phyloP scores from a whole-genome alignment of 2,329 filamentous ascomycete genomes.

The Coniochaeta prunicola region DNA sequence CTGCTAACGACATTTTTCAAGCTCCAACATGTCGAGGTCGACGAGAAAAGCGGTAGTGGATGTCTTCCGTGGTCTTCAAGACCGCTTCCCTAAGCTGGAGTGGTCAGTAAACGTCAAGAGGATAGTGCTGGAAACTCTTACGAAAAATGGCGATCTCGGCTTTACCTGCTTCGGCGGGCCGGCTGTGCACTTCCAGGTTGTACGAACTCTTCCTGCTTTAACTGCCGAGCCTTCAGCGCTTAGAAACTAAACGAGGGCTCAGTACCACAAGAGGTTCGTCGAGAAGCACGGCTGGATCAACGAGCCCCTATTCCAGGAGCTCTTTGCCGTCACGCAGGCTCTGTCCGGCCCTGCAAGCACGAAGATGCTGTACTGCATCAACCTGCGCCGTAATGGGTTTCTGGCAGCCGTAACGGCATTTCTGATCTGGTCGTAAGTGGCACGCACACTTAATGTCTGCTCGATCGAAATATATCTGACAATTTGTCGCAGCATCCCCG shows the following conservation, averaged over 20 bases:
- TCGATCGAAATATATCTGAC: background rate
- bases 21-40: background rate
- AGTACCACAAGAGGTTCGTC: slow-evolving; percentile 56
- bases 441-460: background rate
- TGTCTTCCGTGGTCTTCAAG: background rate
- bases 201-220: slow-evolving; percentile 17
- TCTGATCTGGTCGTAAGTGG: slow-evolving; percentile 51
- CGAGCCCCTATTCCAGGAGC: slow-evolving; percentile 64
- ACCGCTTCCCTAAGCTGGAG: background rate
- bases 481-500: slow-evolving; percentile 47
- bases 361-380: slow-evolving; percentile 65
- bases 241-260: background rate
- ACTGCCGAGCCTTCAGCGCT: background rate
- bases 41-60: background rate
- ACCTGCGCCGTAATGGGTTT: slow-evolving; percentile 55
- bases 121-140: background rate
- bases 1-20: background rate
- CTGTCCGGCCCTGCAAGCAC: slow-evolving; percentile 62
- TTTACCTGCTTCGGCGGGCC: slow-evolving; percentile 62
- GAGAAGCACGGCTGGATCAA: slow-evolving; percentile 57
- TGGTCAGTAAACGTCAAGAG: background rate
- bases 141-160: slow-evolving; percentile 51
- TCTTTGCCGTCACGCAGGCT: slow-evolving; percentile 63
- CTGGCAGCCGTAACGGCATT: slow-evolving; percentile 51
- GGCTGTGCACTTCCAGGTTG: slow-evolving; percentile 62